phyloP scores from a whole-genome alignment of 352 stramenopile genomes.

The Pythium monospermum region DNA sequence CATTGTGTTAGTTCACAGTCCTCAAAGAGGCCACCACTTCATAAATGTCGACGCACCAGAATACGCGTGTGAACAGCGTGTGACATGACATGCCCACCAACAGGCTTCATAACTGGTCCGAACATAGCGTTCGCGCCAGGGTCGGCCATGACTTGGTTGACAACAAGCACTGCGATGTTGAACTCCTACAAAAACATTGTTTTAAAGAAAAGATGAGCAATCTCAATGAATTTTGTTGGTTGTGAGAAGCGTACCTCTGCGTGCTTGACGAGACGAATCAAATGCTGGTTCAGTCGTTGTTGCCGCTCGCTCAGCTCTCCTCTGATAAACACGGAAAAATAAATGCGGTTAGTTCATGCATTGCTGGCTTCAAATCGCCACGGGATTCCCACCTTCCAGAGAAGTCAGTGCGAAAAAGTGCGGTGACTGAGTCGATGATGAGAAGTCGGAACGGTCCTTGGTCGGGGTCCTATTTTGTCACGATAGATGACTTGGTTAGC shows the following conservation, averaged over 20 bases:
- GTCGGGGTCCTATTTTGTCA: slow-evolving; percentile 34
- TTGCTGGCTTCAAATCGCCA: background rate
- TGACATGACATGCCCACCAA: slow-evolving; percentile 92
- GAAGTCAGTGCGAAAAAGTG: slow-evolving; percentile 78
- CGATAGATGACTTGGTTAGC: background rate
- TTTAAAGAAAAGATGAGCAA: too few species aligned
- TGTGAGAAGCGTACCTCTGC: slow-evolving; percentile 43
- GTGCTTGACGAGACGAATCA: slow-evolving; percentile 82
- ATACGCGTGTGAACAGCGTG: slow-evolving; percentile 97
- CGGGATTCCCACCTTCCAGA: slow-evolving; percentile 34
- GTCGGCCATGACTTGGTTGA: slow-evolving; percentile 92
- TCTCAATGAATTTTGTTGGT: too few species aligned
- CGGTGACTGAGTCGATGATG: slow-evolving; percentile 84
- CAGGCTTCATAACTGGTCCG: slow-evolving; percentile 76
- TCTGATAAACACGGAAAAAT: slow-evolving; percentile 7
- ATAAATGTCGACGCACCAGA: slow-evolving; percentile 37
- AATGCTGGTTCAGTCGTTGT: slow-evolving; percentile 86
- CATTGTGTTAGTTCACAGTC: too few species aligned
- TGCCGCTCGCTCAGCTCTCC: slow-evolving; percentile 86
- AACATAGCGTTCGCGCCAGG: slow-evolving; percentile 82
- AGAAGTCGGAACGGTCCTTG: slow-evolving; percentile 50
- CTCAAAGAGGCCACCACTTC: background rate
- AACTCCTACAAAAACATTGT: slow-evolving; percentile 78
- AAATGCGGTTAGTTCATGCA: background rate
- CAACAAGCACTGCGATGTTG: slow-evolving; percentile 90